Base-by-base conservation (phyloP, 176 grass and related monocot genomes). In the Juncus effusus region DNA sequence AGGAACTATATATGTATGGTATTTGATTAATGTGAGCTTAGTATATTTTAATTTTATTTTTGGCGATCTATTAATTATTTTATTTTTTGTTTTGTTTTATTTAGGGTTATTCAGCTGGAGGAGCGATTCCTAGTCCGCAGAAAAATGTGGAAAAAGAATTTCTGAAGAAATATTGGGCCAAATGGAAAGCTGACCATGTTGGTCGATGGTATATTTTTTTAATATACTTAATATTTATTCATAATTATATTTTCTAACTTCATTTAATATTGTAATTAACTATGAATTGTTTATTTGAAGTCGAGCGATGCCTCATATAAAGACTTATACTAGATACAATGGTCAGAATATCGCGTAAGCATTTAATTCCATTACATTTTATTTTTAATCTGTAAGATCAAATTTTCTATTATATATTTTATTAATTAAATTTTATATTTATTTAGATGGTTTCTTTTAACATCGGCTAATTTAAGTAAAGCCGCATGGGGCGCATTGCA, bases 111-210 rank as follows among this genome's bases (percentile, higher is more conserved):
- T 82, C 88, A 49, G 94, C 94, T 72, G 94, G 88, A 63, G 86
- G 82, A 80, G 87, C 88, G 62, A 97, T 97, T 82, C 94, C 94
- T 59, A 92, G 94, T 67, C 88, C 88, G 61, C 88, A 97, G 77
- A 89, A 97, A 70, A 97, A 97, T 80, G 93, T 97, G 59, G 93
- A 97, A 71, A 92, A 86, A 58, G 85, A 82, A 19, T 92, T 97
- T 77, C 69, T 97, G 76, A 86, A 69, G 42, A 97, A 89, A 82
- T 92, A 97, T 86, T 97, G 94, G 88, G 73, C 83, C 19, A 89
- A 61, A 73, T 92, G 94, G 94, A 92, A 92, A 71, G 88, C 82
- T 51, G 80, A 77, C 38, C 94, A 97, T 59, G 88, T 92, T 45
- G 88, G 88, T 8, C 85, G 83, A 51, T 92, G 88, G 94, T 92